Conservation (phyloP, 2,329 filamentous ascomycete genomes). For the Talaromyces sp. region DNA sequence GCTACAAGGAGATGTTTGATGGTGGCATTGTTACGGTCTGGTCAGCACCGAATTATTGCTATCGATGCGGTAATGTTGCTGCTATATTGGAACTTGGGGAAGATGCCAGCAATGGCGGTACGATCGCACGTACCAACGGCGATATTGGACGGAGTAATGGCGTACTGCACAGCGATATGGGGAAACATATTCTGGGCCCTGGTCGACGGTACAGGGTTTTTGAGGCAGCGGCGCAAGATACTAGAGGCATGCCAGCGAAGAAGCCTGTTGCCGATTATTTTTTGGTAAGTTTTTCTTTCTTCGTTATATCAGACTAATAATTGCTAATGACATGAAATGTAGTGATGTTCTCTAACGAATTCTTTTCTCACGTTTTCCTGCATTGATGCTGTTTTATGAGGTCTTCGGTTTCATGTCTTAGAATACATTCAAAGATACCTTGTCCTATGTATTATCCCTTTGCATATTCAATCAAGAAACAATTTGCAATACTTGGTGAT, state of each 20-base stretch:
- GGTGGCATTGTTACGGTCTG: slow-evolving; percentile 96
- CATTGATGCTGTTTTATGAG: background rate
- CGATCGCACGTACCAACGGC: slow-evolving; percentile 63
- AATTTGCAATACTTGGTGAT: background rate
- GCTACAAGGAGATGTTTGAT: slow-evolving; percentile 99
- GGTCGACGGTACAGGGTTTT: slow-evolving; percentile 92
- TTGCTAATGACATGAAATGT: background rate
- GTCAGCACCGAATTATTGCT: slow-evolving; percentile 96
- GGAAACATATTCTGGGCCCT: slow-evolving; percentile 61
- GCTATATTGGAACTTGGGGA: slow-evolving; percentile 91
- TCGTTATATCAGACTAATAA: background rate
- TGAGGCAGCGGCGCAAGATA: slow-evolving; percentile 93
- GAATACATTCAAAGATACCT: slow-evolving; percentile 10
- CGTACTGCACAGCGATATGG: slow-evolving; percentile 49
- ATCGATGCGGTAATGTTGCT: slow-evolving; percentile 92
- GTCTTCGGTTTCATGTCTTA: background rate
- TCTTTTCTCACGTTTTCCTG: background rate
- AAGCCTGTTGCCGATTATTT: slow-evolving; percentile 98
- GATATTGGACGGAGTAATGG: slow-evolving; percentile 46
- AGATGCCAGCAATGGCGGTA: slow-evolving; percentile 71
- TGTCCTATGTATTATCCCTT: slow-evolving; percentile 3
- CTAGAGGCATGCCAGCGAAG: slow-evolving; percentile 96
- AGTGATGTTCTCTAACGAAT: background rate
- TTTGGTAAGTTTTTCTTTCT: slow-evolving; percentile 49
- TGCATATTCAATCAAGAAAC: background rate